Conservation (phyloP, 345 rosid genomes). For the Abelmoschus esculentus region DNA sequence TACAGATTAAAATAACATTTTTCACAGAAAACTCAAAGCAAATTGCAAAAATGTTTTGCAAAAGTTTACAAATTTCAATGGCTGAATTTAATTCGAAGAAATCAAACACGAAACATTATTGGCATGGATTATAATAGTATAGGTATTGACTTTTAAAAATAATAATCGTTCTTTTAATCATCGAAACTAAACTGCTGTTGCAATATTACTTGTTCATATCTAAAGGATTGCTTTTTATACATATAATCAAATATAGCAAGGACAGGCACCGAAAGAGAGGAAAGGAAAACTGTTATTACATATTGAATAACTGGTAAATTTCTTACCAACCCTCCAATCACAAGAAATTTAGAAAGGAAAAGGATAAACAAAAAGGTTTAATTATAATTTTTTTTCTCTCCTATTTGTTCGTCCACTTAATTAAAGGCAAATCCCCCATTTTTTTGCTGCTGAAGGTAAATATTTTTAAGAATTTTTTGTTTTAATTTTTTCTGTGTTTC, state of each 20-base stretch:
- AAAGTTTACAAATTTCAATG: background rate
- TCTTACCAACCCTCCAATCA: background rate
- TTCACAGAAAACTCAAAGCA: constrained; percentile 4
- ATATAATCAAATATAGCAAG: no score
- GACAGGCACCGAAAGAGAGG: no score
- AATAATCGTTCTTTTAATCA: no score
- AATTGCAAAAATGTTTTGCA: background rate
- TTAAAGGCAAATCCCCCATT: constrained; percentile 7
- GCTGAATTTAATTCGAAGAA: background rate
- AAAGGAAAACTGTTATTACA: no score
- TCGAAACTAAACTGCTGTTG: no score
- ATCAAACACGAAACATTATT: background rate
- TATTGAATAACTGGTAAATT: no score
- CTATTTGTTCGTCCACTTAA: constrained; percentile 8
- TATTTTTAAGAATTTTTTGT: background rate
- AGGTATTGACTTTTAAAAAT: no score
- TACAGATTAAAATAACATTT: background rate
- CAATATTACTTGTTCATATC: no score
- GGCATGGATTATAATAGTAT: no score
- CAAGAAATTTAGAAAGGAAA: background rate
- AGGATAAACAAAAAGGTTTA: no score
- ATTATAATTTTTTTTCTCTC: background rate
- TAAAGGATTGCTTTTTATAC: no score
- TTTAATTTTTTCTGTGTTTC: background rate
- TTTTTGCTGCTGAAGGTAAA: background rate